Percentiles rank a stretch among this genome's conserved stretches.
Evolutionary conservation across 148 eudicot species (phyloP).

Genomic region (Chenopodium quinoa): DNA sequence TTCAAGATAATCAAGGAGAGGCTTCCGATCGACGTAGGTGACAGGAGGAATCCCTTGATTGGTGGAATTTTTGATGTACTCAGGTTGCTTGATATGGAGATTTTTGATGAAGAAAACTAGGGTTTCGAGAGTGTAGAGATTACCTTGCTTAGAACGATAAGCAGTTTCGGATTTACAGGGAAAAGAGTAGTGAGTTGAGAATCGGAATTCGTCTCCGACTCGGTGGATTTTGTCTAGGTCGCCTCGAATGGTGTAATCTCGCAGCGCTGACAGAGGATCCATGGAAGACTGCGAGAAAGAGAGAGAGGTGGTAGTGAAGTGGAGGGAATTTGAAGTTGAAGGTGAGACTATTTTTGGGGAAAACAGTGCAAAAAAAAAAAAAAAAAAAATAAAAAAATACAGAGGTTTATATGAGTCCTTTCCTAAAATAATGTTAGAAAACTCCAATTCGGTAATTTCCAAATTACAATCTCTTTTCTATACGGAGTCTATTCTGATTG

Average conservation of each 20-base stretch:
- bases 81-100: slow-evolving; percentile 61
- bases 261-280: slow-evolving; percentile 79
- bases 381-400: too few species aligned
- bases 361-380: too few species aligned
- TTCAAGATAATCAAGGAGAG: slow-evolving; percentile 70
- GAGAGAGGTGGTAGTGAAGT: neutral
- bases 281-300: slow-evolving; percentile 23
- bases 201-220: slow-evolving; percentile 52
- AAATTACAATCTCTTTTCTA: too few species aligned
- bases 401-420: too few species aligned
- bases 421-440: too few species aligned
- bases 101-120: slow-evolving; percentile 70
- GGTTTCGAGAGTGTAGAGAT: slow-evolving; percentile 81
- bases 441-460: too few species aligned
- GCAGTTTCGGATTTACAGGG: slow-evolving; percentile 64
- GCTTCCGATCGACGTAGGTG: slow-evolving; percentile 75
- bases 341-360: too few species aligned
- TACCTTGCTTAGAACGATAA: slow-evolving; percentile 69
- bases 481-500: too few species aligned
- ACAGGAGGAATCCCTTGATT: slow-evolving; percentile 53
- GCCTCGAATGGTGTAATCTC: slow-evolving; percentile 71
- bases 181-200: slow-evolving; percentile 58
- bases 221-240: slow-evolving; percentile 55
- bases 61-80: slow-evolving; percentile 60
- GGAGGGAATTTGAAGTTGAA: neutral